phyloP scores from a whole-genome alignment of 1,139 yeast species.

The Torulaspora globosa region DNA sequence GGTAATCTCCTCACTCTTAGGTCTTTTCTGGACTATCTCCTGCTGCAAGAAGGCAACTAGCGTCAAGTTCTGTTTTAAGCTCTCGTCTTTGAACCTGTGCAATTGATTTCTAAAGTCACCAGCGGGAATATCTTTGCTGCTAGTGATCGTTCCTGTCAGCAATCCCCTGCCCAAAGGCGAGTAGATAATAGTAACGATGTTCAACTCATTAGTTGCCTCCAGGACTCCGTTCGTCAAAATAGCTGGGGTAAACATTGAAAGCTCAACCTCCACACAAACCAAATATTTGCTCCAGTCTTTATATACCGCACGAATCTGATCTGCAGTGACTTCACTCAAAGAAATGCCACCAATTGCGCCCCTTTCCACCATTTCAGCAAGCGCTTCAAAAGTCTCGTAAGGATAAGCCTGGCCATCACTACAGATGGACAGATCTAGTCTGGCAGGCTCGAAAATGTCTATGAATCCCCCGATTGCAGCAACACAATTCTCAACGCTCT shows the following conservation, averaged over 20 bases:
- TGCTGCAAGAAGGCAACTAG: conserved; percentile 42
- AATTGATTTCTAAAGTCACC: conserved; percentile 53
- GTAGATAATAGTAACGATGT: conserved; percentile 70
- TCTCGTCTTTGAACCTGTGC: conserved; percentile 60
- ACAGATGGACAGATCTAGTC: conserved; percentile 51
- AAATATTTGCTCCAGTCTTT: conserved; percentile 47
- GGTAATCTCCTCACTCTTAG: conserved; percentile 45
- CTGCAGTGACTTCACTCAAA: conserved; percentile 64
- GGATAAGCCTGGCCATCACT: conserved; percentile 30
- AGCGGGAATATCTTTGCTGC: conserved; percentile 44
- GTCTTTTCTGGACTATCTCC: conserved; percentile 45
- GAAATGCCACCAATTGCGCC: conserved; percentile 65
- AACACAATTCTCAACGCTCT: conserved; percentile 50
- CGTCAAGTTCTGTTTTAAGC: conserved; percentile 48
- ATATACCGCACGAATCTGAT: conserved; percentile 54
- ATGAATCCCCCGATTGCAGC: conserved; percentile 46
- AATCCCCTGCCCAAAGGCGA: conserved; percentile 81
- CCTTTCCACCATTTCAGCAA: conserved; percentile 49
- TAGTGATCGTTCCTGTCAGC: conserved; percentile 58
- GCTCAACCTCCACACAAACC: conserved; percentile 69
- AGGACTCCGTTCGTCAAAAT: conserved; percentile 59
- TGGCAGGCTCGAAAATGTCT: conserved; percentile 64
- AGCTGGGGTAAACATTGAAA: conserved; percentile 63
- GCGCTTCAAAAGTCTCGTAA: conserved; percentile 45
- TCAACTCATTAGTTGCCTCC: conserved; percentile 48